Evolutionary conservation across 768 basidiomycete genomes (phyloP).

Genomic region (Tricholoma bakamatsutake): DNA sequence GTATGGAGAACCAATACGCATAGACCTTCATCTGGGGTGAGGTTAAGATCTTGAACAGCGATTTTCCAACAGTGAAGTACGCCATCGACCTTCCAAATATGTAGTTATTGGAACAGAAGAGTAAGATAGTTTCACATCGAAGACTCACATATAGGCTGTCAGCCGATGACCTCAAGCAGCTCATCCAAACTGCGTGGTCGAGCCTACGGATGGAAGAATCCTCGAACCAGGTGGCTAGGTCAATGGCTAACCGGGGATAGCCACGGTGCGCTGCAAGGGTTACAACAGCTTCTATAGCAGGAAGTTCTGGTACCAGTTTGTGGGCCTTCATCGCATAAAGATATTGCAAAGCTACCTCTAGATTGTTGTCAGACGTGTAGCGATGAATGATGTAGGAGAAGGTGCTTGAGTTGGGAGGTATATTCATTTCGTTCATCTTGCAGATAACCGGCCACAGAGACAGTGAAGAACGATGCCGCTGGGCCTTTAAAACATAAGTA

Average conservation of each 20-base stretch:
- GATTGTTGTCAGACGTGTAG: constrained; percentile 38
- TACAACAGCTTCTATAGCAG: constrained; percentile 48
- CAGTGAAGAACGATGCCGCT: constrained; percentile 30
- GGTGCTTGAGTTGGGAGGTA: constrained; percentile 46
- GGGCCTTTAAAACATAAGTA: constrained; percentile 34
- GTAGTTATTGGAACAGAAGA: constrained; percentile 6
- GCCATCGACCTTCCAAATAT: constrained; percentile 52
- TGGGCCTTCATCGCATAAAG: constrained; percentile 52
- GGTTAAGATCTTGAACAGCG: constrained; percentile 41
- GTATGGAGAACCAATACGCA: constrained; percentile 65
- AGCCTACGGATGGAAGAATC: constrained; percentile 45
- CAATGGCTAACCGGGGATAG: constrained; percentile 63
- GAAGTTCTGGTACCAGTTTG: constrained; percentile 44
- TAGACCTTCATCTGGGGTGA: constrained; percentile 71
- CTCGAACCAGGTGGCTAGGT: constrained; percentile 62
- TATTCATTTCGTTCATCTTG: constrained; percentile 45
- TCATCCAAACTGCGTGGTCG: constrained; percentile 52
- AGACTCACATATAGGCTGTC: constrained; percentile 60
- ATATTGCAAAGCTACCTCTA: constrained; percentile 62
- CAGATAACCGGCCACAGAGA: constrained; percentile 45
- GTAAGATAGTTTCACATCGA: not conserved
- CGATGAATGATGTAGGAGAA: constrained; percentile 50
- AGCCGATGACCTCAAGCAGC: constrained; percentile 61
- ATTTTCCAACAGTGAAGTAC: constrained; percentile 57
- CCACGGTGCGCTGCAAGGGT: constrained; percentile 45